phyloP scores from a whole-genome alignment of 2,329 filamentous ascomycete species.

The Botrytis paeoniae region DNA sequence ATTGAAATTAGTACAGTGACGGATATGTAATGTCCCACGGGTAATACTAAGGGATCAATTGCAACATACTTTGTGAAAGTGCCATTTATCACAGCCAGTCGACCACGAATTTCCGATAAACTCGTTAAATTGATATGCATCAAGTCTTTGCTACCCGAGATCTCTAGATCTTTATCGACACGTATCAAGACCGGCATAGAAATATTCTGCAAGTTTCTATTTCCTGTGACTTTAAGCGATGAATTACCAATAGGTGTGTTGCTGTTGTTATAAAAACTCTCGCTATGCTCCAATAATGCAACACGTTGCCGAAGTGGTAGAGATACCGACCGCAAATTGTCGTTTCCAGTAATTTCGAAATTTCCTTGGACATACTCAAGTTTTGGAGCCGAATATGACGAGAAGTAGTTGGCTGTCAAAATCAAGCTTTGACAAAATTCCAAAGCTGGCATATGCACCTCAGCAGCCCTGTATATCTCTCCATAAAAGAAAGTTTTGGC shows the following conservation, averaged over 20 bases:
- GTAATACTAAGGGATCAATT: not conserved
- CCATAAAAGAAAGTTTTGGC: not conserved
- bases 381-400: not conserved
- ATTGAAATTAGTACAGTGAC: not conserved
- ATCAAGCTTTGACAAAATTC: rapidly evolving
- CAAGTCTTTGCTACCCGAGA: not conserved
- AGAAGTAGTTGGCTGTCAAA: not conserved
- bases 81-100: not conserved
- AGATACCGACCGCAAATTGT: not conserved
- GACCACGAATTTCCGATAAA: not conserved
- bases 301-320: not conserved
- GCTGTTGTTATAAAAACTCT: not conserved
- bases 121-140: not conserved
- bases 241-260: not conserved
- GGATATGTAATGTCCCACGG: not conserved
- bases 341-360: not conserved
- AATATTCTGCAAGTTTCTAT: not conserved
- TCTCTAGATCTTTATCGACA: not conserved
- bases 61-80: not conserved
- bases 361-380: not conserved
- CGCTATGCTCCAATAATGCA: not conserved
- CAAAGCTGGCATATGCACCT: not conserved
- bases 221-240: not conserved
- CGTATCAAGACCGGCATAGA: not conserved
- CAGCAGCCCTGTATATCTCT: not conserved